These are phyloP conservation scores for Penicillium riverlandense DNA, from an alignment of 495 filamentous ascomycete species.

Conservation along the genomic window DNA sequence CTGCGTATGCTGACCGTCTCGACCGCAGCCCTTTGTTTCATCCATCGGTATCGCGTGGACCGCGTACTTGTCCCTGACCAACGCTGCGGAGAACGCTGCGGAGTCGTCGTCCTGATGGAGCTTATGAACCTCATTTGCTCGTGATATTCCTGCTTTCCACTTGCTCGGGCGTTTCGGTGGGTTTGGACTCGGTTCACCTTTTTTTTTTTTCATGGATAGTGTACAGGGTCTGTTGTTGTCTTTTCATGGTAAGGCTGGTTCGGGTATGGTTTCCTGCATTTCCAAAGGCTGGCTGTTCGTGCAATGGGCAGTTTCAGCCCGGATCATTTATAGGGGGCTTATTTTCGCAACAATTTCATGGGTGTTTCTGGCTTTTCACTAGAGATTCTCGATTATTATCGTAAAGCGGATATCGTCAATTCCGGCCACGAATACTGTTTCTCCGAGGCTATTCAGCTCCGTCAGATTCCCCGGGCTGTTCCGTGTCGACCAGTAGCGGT, in stretches of 20 bases:
- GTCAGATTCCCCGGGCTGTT: conserved; percentile 22
- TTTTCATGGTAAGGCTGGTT: conserved; percentile 2
- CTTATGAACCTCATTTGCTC: no score
- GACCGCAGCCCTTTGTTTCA: conserved; percentile 81
- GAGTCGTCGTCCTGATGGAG: conserved; percentile 20
- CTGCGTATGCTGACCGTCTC: conserved; percentile 2
- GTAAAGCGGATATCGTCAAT: no score
- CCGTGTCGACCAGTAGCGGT: conserved; percentile 27
- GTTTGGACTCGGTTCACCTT: no score
- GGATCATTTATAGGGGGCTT: background rate
- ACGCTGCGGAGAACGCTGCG: conserved; percentile 84
- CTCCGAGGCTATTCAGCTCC: conserved; percentile 33
- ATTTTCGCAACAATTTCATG: background rate
- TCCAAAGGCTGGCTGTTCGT: background rate
- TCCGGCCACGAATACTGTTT: conserved; percentile 8
- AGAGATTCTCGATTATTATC: background rate
- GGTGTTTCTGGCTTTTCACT: background rate
- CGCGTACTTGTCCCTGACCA: conserved; percentile 93
- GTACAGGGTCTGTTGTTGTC: background rate
- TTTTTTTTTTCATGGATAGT: no score
- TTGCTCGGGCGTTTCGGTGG: conserved; percentile 9
- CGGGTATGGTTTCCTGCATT: conserved; percentile 3
- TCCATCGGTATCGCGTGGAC: conserved; percentile 98
- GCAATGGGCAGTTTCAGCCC: no score
- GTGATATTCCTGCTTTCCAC: background rate